Evolutionary conservation across 257 asterid genomes (phyloP).

Genomic region (Knoxia roxburghii): DNA sequence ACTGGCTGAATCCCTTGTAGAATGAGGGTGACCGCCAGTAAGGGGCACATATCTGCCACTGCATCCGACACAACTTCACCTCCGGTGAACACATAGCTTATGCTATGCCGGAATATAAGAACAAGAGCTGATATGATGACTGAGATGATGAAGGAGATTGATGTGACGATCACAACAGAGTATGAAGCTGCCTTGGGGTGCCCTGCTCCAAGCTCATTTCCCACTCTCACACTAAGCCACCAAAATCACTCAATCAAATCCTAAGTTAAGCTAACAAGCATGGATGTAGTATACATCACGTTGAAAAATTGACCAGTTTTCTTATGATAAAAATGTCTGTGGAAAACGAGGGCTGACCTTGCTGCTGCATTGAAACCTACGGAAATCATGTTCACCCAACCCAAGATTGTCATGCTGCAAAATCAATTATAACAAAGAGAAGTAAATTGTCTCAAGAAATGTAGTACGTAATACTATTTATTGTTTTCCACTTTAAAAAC

Average conservation of each 20-base stretch:
- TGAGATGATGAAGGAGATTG: slow-evolving; percentile 29
- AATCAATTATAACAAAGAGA: no score
- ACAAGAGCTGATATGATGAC: slow-evolving; percentile 21
- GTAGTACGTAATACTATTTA: no score
- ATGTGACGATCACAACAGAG: slow-evolving; percentile 44
- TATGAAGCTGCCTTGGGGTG: slow-evolving; percentile 75
- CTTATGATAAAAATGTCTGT: no score
- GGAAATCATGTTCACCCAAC: slow-evolving; percentile 63
- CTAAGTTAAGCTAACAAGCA: no score
- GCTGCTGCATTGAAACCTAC: slow-evolving; percentile 78
- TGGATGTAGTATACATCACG: no score
- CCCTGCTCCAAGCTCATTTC: slow-evolving; percentile 73
- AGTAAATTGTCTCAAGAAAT: no score
- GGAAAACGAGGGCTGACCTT: slow-evolving; percentile 30
- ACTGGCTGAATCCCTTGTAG: slow-evolving; percentile 34
- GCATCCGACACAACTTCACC: slow-evolving; percentile 31
- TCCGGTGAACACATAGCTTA: slow-evolving; percentile 47
- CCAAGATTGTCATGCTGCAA: slow-evolving; percentile 48
- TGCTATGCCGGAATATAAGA: slow-evolving; percentile 31
- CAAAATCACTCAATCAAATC: no score
- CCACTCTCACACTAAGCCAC: slow-evolving; percentile 48
- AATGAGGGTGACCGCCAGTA: slow-evolving; percentile 21
- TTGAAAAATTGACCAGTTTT: no score
- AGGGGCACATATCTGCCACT: slow-evolving; percentile 28
- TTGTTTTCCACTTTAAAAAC: no score